These are phyloP conservation scores for Globisporangium parvum DNA, from an alignment of 352 stramenopile genomes.

Conservation along the genomic window DNA sequence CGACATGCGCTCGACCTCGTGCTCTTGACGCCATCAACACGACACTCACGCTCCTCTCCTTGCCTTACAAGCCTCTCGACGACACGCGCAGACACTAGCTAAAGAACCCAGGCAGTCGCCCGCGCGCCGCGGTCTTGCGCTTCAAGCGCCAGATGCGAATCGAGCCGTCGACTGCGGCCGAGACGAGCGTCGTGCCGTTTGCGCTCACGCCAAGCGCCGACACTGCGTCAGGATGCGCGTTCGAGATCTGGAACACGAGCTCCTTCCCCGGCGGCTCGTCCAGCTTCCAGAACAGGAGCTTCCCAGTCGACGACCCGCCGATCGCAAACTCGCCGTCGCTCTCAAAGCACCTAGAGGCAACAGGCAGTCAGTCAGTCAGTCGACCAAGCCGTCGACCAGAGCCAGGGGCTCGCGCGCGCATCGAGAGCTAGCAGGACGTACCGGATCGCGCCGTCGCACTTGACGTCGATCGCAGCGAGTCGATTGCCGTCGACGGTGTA, in stretches of 20 bases:
- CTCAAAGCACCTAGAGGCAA: slow-evolving; percentile 42
- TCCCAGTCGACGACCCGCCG: slow-evolving; percentile 64
- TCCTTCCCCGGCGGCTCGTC: slow-evolving; percentile 57
- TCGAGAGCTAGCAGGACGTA: slow-evolving; percentile 15
- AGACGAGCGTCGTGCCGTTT: slow-evolving; percentile 53
- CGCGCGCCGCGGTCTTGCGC: slow-evolving; percentile 40
- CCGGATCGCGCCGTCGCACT: slow-evolving; percentile 53
- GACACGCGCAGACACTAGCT: slow-evolving; percentile 6
- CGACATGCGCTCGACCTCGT: too few relatives aligned
- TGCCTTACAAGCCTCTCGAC: too few relatives aligned
- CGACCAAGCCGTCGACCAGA: too few relatives aligned
- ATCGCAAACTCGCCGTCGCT: slow-evolving; percentile 76
- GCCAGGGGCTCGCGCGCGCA: too few relatives aligned
- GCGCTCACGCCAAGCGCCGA: slow-evolving; percentile 54
- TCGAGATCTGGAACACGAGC: slow-evolving; percentile 70
- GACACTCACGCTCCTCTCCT: too few relatives aligned
- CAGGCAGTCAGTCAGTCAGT: too few relatives aligned
- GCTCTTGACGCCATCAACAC: too few relatives aligned
- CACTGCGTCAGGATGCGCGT: slow-evolving; percentile 57
- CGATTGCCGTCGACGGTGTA: slow-evolving; percentile 59
- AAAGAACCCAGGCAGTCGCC: slow-evolving; percentile 55
- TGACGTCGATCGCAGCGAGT: slow-evolving; percentile 49
- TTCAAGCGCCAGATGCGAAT: slow-evolving; percentile 78
- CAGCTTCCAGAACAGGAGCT: slow-evolving; percentile 80
- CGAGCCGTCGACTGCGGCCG: slow-evolving; percentile 50